Evolutionary conservation across 2,329 filamentous ascomycete genomes (phyloP).

Genomic region (Canariomyces notabilis): DNA sequence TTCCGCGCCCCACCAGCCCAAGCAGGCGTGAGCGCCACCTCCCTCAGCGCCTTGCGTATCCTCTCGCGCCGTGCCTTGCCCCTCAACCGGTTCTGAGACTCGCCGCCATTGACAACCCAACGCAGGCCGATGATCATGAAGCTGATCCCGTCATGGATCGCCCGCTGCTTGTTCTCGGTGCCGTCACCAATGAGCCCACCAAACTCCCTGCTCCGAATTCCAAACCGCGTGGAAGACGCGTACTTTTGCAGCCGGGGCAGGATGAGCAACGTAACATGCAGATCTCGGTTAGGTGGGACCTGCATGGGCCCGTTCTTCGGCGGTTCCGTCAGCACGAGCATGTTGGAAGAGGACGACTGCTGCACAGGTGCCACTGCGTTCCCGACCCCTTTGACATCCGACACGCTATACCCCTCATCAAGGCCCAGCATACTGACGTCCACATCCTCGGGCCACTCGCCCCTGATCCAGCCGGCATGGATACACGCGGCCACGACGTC

Average conservation of each 20-base stretch:
- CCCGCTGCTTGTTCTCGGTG: conserved; percentile 26
- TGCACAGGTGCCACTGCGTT: conserved; percentile 28
- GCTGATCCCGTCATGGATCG: conserved; percentile 75
- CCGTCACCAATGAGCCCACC: conserved; percentile 44
- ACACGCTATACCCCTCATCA: conserved; percentile 32
- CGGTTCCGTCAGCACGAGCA: conserved; percentile 46
- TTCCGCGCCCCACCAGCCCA: conserved; percentile 30
- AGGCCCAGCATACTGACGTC: conserved; percentile 63
- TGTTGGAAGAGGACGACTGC: conserved; percentile 26
- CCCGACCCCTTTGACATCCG: conserved; percentile 20
- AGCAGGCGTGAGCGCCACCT: conserved; percentile 40
- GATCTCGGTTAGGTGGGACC: conserved; percentile 64
- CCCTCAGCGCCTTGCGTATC: conserved; percentile 51
- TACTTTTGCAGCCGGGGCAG: conserved; percentile 77
- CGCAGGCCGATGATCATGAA: conserved; percentile 78
- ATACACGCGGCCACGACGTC: conserved; percentile 90
- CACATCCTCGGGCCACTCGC: conserved; percentile 77
- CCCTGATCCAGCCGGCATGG: conserved; percentile 86
- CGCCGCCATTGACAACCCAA: conserved; percentile 76
- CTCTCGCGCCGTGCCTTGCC: conserved; percentile 53
- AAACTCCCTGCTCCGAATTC: conserved; percentile 78
- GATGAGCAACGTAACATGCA: conserved; percentile 82
- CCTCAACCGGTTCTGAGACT: conserved; percentile 50
- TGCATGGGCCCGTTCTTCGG: conserved; percentile 57
- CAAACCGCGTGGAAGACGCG: conserved; percentile 67